phyloP scores from a whole-genome alignment of 2,329 filamentous ascomycete species.

The Ophiosphaerella herpotricha region DNA sequence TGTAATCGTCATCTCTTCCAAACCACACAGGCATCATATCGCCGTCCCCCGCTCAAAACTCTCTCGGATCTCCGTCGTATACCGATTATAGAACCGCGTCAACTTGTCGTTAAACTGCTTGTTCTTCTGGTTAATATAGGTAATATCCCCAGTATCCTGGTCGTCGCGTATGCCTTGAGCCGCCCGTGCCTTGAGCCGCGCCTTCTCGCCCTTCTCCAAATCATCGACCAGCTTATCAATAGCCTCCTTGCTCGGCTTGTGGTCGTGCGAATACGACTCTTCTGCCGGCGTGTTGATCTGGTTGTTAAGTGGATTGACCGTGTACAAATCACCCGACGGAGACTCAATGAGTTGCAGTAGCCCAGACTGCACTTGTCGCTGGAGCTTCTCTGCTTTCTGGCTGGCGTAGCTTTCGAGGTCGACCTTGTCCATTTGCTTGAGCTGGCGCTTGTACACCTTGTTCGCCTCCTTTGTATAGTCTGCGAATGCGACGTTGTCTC shows the following conservation, averaged over 20 bases:
- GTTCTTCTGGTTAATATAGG: conserved; percentile 99
- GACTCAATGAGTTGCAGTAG: conserved; percentile 93
- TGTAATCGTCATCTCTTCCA: conserved; percentile 1
- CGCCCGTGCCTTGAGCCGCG: conserved; percentile 80
- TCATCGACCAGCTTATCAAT: conserved; percentile 88
- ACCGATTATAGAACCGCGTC: conserved; percentile 96
- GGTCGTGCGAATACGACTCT: conserved; percentile 77
- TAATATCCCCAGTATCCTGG: conserved; percentile 82
- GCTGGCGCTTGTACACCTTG: conserved; percentile 92
- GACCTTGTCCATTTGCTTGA: conserved; percentile 71
- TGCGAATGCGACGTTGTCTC: conserved; percentile 86
- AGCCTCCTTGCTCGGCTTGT: conserved; percentile 83
- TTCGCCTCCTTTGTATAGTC: conserved; percentile 86
- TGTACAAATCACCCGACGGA: conserved; percentile 84
- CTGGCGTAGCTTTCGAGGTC: conserved; percentile 84
- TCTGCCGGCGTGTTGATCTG: conserved; percentile 90
- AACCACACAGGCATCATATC: conserved; percentile 61
- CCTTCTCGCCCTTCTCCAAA: conserved; percentile 85
- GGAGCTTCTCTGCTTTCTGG: conserved; percentile 82
- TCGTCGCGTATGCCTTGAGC: conserved; percentile 75
- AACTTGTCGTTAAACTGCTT: conserved; percentile 99
- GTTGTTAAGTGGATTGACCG: conserved; percentile 89
- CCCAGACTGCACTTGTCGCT: conserved; percentile 81
- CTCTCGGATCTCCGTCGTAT: conserved; percentile 94
- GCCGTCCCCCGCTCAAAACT: conserved; percentile 97